Evolutionary conservation across 352 stramenopile genomes (phyloP).

Genomic region (Pythium vanterpoolii): DNA sequence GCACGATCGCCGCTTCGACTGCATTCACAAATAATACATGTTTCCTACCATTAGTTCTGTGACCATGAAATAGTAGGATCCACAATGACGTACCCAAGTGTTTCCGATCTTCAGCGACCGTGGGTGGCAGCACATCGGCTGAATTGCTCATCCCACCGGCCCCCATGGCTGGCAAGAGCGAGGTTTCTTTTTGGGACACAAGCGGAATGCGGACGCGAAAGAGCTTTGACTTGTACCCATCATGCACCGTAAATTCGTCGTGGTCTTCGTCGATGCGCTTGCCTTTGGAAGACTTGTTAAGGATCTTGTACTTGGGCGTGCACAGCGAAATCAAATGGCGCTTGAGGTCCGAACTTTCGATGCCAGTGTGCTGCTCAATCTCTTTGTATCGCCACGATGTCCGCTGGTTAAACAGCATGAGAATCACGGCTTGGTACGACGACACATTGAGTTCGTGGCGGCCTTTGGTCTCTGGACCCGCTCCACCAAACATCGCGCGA

Average conservation of each 20-base stretch:
- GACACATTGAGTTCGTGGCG: conserved; percentile 96
- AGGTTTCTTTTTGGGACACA: conserved; percentile 81
- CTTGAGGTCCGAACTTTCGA: conserved; percentile 86
- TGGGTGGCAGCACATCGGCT: conserved; percentile 77
- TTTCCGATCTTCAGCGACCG: conserved; percentile 95
- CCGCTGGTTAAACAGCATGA: conserved; percentile 96
- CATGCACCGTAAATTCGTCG: conserved; percentile 94
- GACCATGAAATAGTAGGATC: not conserved
- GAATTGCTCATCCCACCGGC: conserved; percentile 36
- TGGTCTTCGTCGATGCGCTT: conserved; percentile 94
- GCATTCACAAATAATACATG: not conserved
- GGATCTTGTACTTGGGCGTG: conserved; percentile 96
- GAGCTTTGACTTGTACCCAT: conserved; percentile 94
- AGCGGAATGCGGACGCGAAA: conserved; percentile 82
- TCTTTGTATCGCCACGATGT: conserved; percentile 81
- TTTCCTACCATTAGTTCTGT: no score
- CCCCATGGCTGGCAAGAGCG: conserved; percentile 37
- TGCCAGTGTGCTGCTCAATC: conserved; percentile 88
- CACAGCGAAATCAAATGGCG: conserved; percentile 97
- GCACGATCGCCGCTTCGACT: conserved; percentile 92
- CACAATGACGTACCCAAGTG: conserved; percentile 71
- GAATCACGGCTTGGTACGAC: conserved; percentile 98
- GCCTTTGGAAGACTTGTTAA: conserved; percentile 97
- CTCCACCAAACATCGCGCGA: conserved; percentile 83
- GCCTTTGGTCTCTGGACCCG: conserved; percentile 44